These are phyloP conservation scores for Daldinia concentrica DNA, from an alignment of 495 filamentous ascomycete genomes.

Conservation along the genomic window DNA sequence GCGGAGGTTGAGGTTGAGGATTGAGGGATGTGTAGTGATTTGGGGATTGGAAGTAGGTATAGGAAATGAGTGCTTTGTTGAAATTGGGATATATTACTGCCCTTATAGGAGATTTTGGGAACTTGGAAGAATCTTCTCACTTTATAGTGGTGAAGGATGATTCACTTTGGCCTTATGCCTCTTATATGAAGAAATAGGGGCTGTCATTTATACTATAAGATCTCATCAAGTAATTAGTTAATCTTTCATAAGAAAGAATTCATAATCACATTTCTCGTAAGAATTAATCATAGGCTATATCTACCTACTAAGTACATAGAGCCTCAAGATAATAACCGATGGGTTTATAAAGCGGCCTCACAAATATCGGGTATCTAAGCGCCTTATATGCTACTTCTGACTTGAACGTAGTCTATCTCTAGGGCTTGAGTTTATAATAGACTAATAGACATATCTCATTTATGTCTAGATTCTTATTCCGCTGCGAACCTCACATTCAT, in stretches of 20 bases:
- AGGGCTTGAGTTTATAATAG: neutral
- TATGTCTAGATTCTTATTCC: neutral
- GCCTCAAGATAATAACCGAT: neutral
- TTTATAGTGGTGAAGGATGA: neutral
- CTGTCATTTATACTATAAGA: neutral
- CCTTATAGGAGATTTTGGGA: neutral
- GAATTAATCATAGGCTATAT: neutral
- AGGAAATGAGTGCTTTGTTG: neutral
- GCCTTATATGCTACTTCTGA: neutral
- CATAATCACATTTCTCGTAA: neutral
- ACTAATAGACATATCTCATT: neutral
- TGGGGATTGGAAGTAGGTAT: neutral
- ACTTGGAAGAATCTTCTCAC: neutral
- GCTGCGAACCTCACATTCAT: neutral
- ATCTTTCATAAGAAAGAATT: neutral
- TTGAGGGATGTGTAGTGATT: neutral
- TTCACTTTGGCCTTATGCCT: neutral
- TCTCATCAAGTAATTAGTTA: neutral
- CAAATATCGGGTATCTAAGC: neutral
- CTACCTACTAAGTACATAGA: neutral
- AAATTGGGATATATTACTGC: neutral
- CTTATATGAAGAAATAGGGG: neutral
- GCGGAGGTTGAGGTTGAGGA: constrained; percentile 43
- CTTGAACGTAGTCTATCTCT: neutral
- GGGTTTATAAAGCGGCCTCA: no score